These are phyloP conservation scores for Chlamydomonas schloesseri DNA, from an alignment of 139 green algal genomes.

Conservation along the genomic window DNA sequence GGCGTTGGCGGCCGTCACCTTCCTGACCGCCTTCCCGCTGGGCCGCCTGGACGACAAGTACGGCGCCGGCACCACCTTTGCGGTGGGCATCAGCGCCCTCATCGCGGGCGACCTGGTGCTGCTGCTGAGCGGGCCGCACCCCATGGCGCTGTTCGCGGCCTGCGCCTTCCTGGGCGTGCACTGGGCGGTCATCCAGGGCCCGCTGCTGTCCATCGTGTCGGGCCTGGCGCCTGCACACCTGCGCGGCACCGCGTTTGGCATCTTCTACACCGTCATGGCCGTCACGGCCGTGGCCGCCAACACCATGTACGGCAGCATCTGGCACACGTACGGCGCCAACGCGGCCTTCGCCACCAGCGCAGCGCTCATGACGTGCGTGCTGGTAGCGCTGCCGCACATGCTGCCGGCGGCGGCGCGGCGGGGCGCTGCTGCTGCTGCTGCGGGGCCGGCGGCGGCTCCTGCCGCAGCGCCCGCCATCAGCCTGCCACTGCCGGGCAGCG, in stretches of 20 bases:
- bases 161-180: constrained; percentile 69
- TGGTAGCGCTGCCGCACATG: constrained; percentile 48
- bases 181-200: constrained; percentile 67
- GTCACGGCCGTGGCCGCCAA: constrained; percentile 61
- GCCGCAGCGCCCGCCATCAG: background rate
- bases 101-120: constrained; percentile 67
- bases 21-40: constrained; percentile 66
- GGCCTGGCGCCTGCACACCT: constrained; percentile 60
- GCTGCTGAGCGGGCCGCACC: constrained; percentile 54
- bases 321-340: constrained; percentile 55
- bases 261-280: constrained; percentile 78
- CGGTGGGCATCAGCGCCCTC: constrained; percentile 62
- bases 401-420: constrained; percentile 35
- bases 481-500: no score
- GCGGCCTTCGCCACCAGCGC: constrained; percentile 57
- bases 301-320: constrained; percentile 67
- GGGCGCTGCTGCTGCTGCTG: background rate
- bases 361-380: constrained; percentile 28
- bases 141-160: constrained; percentile 62
- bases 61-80: constrained; percentile 61
- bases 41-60: constrained; percentile 69
- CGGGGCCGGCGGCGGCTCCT: background rate
- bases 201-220: constrained; percentile 67
- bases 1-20: constrained; percentile 58
- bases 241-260: constrained; percentile 74